phyloP scores from a whole-genome alignment of 306 rosid genomes.

The Pterocarpus santalinus region DNA sequence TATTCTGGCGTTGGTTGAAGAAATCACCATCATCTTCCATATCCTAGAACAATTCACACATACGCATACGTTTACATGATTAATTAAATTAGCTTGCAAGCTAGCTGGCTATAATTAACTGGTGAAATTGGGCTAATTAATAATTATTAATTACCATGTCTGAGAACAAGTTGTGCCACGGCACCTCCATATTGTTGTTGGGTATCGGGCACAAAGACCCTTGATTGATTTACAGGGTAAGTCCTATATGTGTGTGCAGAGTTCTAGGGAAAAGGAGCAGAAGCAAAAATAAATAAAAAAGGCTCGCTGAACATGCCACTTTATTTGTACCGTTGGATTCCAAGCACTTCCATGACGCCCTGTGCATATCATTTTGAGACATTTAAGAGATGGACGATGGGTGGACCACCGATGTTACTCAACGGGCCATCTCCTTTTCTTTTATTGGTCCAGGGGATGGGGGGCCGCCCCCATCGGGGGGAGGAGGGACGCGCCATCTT shows the following conservation, averaged over 20 bases:
- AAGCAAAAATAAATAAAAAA: not conserved
- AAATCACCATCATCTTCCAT: not conserved
- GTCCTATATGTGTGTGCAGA: too few species aligned
- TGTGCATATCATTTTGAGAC: not conserved
- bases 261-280: too few species aligned
- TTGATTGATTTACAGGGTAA: too few species aligned
- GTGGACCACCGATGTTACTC: not conserved
- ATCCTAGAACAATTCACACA: not conserved
- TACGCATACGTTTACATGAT: too few species aligned
- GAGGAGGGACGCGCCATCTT: too few species aligned
- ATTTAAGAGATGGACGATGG: not conserved
- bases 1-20: too few species aligned
- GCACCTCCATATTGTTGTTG: not conserved
- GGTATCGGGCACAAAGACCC: not conserved
- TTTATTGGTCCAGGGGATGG: too few species aligned
- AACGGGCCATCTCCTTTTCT: too few species aligned
- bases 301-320: not conserved
- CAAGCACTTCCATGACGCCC: not conserved
- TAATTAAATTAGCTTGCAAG: too few species aligned
- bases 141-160: not conserved
- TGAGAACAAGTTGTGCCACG: not conserved
- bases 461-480: too few species aligned
- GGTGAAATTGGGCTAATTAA: too few species aligned
- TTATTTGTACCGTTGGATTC: slow-evolving; percentile 12
- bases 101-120: too few species aligned